Evolutionary conservation across 768 basidiomycete genomes (phyloP).

Genomic region (Vararia minispora): DNA sequence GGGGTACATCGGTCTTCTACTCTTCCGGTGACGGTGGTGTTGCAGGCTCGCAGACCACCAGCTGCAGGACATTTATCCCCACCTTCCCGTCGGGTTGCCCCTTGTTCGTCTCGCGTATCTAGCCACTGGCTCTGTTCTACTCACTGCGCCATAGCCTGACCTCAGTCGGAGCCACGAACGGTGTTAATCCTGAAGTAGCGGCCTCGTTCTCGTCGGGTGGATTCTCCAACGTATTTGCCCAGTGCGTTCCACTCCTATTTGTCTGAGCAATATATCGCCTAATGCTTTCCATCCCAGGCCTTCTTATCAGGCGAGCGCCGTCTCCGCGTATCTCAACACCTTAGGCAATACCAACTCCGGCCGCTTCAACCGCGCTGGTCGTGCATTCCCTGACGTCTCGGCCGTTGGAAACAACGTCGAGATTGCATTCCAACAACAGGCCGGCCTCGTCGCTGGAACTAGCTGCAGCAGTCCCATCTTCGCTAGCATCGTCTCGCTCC

Average conservation of each 20-base stretch:
- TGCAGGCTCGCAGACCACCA: conserved; percentile 8
- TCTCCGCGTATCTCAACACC: conserved; percentile 7
- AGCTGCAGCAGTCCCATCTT: conserved; percentile 17
- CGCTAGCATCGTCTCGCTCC: conserved; percentile 18
- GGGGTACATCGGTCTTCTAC: conserved; percentile 12
- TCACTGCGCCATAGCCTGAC: no score
- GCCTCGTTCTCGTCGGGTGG: conserved; percentile 19
- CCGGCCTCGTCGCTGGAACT: conserved; percentile 14
- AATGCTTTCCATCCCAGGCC: conserved; percentile 16
- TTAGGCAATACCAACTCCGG: conserved; percentile 12
- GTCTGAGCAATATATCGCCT: no score
- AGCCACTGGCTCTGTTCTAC: no score
- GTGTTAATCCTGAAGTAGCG: conserved; percentile 17
- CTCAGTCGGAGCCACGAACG: conserved; percentile 18
- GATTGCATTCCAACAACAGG: conserved; percentile 4
- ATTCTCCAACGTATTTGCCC: conserved; percentile 20
- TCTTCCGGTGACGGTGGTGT: conserved; percentile 16
- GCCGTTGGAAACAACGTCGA: conserved; percentile 10
- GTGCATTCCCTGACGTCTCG: conserved; percentile 16
- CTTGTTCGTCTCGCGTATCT: no score
- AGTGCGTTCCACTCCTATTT: conserved; percentile 1
- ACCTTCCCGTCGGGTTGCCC: conserved; percentile 17
- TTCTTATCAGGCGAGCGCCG: conserved; percentile 8
- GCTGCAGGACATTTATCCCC: conserved; percentile 12
- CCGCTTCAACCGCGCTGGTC: conserved; percentile 8